These are phyloP conservation scores for Physcomitrium patens DNA, from an alignment of 225 moss, liverwort and hornwort genomes.

Conservation along the genomic window DNA sequence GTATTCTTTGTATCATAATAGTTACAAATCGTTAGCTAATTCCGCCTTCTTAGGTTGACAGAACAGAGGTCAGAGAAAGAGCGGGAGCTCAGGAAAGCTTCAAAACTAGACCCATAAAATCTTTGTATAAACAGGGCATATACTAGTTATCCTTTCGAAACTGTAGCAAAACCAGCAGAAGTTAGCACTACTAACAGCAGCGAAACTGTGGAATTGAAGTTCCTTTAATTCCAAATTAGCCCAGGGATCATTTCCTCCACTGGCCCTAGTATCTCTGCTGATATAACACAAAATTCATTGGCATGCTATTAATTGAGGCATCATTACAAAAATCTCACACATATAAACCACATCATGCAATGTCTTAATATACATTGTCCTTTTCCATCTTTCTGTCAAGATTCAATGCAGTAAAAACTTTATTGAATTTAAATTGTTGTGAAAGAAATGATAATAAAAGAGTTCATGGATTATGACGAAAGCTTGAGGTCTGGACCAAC, in stretches of 20 bases:
- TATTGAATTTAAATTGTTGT: too few species aligned
- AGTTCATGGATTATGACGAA: too few species aligned
- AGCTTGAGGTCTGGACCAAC: too few species aligned
- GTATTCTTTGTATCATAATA: conserved; percentile 34
- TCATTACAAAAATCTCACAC: too few species aligned
- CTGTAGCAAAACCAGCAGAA: not conserved
- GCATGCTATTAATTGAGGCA: too few species aligned
- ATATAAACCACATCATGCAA: too few species aligned
- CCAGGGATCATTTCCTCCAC: conserved; percentile 21
- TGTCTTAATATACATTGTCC: too few species aligned
- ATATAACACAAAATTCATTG: not conserved
- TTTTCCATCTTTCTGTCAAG: too few species aligned
- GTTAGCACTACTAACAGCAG: not conserved
- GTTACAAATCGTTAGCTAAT: conserved; percentile 4
- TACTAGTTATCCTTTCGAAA: conserved; percentile 2
- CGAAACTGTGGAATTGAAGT: not conserved
- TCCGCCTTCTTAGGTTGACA: conserved; percentile 44
- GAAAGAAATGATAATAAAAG: too few species aligned
- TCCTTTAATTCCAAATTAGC: not conserved
- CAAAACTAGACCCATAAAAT: conserved; percentile 1
- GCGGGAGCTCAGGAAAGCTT: conserved; percentile 35
- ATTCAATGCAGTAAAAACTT: too few species aligned
- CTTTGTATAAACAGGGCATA: conserved; percentile 23
- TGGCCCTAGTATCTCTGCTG: conserved; percentile 5
- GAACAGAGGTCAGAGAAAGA: conserved; percentile 41